phyloP scores from a whole-genome alignment of 1,139 yeast species.

The Sugiyamaella xylanicola region DNA sequence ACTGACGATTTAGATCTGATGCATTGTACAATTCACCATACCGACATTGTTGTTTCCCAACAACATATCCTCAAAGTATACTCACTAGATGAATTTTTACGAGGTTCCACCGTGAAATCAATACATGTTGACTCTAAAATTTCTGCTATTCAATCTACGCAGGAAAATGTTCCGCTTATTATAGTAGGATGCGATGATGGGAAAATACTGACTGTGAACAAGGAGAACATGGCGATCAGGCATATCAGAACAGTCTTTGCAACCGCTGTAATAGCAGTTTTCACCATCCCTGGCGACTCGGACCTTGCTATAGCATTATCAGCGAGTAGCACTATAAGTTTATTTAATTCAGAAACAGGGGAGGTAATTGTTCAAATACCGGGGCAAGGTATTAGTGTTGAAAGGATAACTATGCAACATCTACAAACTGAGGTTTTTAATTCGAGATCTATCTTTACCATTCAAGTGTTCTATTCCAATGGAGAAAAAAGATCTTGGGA shows the following conservation, averaged over 20 bases:
- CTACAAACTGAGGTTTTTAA: neutral
- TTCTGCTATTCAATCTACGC: neutral
- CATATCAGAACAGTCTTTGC: constrained; percentile 26
- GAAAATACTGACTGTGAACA: constrained; percentile 22
- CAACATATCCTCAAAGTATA: constrained; percentile 22
- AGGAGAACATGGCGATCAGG: constrained; percentile 18
- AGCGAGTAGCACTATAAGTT: constrained; percentile 27
- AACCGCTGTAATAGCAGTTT: constrained; percentile 26
- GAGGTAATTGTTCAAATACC: constrained; percentile 26
- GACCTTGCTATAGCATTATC: constrained; percentile 29
- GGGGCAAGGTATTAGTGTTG: constrained; percentile 29
- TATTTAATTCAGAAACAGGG: constrained; percentile 26
- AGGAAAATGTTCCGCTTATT: constrained; percentile 8
- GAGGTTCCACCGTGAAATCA: constrained; percentile 13
- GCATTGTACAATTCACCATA: constrained; percentile 14
- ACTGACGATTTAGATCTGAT: constrained; percentile 15
- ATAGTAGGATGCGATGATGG: constrained; percentile 29
- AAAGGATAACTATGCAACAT: constrained; percentile 10
- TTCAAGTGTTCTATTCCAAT: constrained; percentile 25
- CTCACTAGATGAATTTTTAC: constrained; percentile 25
- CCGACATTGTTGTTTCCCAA: constrained; percentile 25
- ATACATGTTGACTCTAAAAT: constrained; percentile 3
- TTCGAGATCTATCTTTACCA: constrained; percentile 1
- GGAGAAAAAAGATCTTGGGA: constrained; percentile 28
- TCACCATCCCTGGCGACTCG: constrained; percentile 17